Base-by-base conservation (phyloP, 2,329 filamentous ascomycete species). In the Diplodia intermedia region DNA sequence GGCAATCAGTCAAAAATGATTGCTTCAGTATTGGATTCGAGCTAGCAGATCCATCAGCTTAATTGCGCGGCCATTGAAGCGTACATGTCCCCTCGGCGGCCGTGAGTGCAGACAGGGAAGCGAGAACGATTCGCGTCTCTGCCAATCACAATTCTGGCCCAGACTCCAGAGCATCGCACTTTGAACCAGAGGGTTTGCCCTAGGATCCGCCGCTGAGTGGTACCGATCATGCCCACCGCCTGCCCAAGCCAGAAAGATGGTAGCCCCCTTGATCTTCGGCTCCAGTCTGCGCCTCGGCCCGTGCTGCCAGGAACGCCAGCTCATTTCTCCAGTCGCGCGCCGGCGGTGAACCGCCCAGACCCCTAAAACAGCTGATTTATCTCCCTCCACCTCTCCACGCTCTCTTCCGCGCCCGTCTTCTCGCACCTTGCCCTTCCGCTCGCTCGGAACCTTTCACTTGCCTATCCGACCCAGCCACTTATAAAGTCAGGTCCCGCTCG, bases 301-400 rank as follows among this genome's bases (percentile, higher is more conserved):
- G 60, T 52, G 43, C 60, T 63, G 29, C 60, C 29, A 63, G 60
- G 60, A 63, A 63, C 60, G 60, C 60, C 60, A 63, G 60, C 60
- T 63, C 60, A 63, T 63, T 63, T 63, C 29, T 38, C 60, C 60
- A 63, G 47, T 63, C 60, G 43, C 47, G 60, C 60, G 60, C 60
- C 60, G 60, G 60, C 60, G 60, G 60, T 63, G 60, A 63, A 47
- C 60, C 60, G 43, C 60, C 47, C 43, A 63, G 60, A 52, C 60
- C 60, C 60, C 60, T 63, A 63, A 63, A 52, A 63, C 60, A 63
- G 60, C 43, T 63, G 60, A 63, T 63, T 63, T 63, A 63, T 63
- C 50, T 63, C 60, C 60, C 60, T 63, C 60, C 31, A 26, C 26
- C 62, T 65, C 62, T 53, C 62, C 65, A 52, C 65, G 52, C 40